Evolutionary conservation across 2,329 filamentous ascomycete genomes (phyloP).

Genomic region (Dactylonectria estremocensis): DNA sequence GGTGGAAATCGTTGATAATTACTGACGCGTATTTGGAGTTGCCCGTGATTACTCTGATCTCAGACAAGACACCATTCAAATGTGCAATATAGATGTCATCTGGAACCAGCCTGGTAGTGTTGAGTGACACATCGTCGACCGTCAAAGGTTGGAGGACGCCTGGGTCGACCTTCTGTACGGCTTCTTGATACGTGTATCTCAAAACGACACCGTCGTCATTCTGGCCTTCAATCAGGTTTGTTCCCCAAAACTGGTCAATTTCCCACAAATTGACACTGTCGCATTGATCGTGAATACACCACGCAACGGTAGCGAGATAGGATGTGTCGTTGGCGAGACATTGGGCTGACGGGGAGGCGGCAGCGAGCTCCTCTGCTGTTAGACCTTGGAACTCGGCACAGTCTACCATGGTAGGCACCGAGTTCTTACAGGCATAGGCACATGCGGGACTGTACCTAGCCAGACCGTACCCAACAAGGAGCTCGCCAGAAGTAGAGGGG

Average conservation of each 20-base stretch:
- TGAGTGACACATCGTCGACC: not conserved
- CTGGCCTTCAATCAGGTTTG: not conserved
- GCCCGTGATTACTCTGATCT: not conserved
- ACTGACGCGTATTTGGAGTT: not conserved
- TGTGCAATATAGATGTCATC: not conserved
- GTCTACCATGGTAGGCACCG: conserved; percentile 13
- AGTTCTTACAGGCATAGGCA: conserved; percentile 14
- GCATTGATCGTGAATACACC: conserved; percentile 22
- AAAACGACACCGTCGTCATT: not conserved
- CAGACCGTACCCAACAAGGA: conserved; percentile 25
- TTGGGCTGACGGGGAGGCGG: conserved; percentile 9
- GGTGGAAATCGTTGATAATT: not conserved
- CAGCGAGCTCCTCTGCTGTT: conserved; percentile 1
- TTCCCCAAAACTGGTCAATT: conserved; percentile 24
- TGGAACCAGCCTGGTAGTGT: not conserved
- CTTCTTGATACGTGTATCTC: not conserved
- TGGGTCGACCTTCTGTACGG: not conserved
- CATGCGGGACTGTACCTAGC: conserved; percentile 17
- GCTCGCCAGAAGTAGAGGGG: not conserved
- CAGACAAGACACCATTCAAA: not conserved
- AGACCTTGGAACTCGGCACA: conserved; percentile 16
- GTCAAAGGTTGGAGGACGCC: not conserved
- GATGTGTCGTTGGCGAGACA: conserved; percentile 14
- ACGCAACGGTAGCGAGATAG: conserved; percentile 24
- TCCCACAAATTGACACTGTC: not conserved